Evolutionary conservation across 805 yeast species (phyloP), one percentile per base, ranked within the genome.

Genomic region (Maudiozyma pseudohumilis): DNA sequence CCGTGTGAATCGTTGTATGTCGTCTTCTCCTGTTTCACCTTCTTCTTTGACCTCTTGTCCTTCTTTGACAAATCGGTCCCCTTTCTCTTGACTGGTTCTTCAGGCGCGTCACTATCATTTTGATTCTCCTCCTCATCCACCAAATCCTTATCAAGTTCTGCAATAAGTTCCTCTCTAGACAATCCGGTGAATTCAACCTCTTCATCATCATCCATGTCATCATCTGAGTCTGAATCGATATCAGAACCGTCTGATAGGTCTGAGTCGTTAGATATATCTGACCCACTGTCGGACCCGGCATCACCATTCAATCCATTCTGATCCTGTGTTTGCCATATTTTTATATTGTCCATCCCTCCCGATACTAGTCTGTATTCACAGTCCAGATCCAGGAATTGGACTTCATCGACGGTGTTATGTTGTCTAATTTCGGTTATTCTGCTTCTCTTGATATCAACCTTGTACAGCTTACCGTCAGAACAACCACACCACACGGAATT

Each of bases 331-430:
- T 65, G 35, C 97, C 97, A 89, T 5, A 89, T 65, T 48, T 78
- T 80, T 40, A 89, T 63, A 20, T 70, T 67, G 33, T 83, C 89
- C 87, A 88, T 80, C 16, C 95, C 92, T 5, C 81, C 86, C 55
- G 83, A 77, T 3, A 83, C 74, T 38, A 87, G 63, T 42, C 95
- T 70, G 52, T 86, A 92, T 39, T 80, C 81, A 46, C 56, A 75
- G 56, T 89, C 98, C 38, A 85, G 65, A 53, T 87, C 96, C 44
- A 89, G 63, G 31, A 71, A 68, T 0, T 74, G 69, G 2, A 86
- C 89, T 45, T 85, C 96, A 53, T 88, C 97, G 3, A 63, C 56
- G 6, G 61, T 55, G 12, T 81, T 74, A 53, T 87, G 96, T 6
- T 69, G 67, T 44, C 89, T 68, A 3, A 74, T 68, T 48, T 78